Base-by-base conservation (phyloP, 768 basidiomycete genomes). In the Hortiboletus flavorubellus region DNA sequence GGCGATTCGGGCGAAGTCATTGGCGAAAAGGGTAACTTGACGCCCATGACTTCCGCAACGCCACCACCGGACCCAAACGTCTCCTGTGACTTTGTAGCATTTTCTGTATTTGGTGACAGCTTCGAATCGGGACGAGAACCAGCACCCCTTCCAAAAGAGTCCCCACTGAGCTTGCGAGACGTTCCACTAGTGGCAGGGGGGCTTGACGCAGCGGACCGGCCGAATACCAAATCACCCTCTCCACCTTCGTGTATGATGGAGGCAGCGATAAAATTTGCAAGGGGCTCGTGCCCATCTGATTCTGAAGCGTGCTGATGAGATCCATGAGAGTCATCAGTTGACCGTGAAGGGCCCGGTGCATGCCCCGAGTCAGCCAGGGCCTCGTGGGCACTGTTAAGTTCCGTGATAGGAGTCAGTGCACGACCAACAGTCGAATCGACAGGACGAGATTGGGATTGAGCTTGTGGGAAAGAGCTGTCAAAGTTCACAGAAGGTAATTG, bases 401-500 rank as follows among this genome's bases (percentile, higher is more conserved):
- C 89, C 3, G 83, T 84, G 56, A 91, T 90, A 8, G 88, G 87
- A 3, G 88, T 81, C 54, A 89, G 68, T 7, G 74, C 59, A 31
- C 77, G 73, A 14, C 61, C 61, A 8, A 55, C 12, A n/a, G 40
- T 55, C 26, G 59, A 52, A 35, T 72, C 74, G 11, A 37, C 26
- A 8, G 47, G n/a, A 53, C 63, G 68, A 35, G 56, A 44, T 35
- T 45, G 51, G 30, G 40, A 18, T 49, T 55, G 64, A 52, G 49
- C 30, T 42, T 53, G 59, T 34, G 51, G 40, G 46, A 60, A 45
- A 57, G 61, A 52, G 49, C 56, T 47, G 35, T 75, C 77, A 54
- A 88, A 83, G 59, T 64, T 74, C 35, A 89, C 70, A 9, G 84
- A 80, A 6, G 87, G 87, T n/a, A 89, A 70, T 54, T 84, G 85